These are phyloP conservation scores for Copromyces sp. DNA, from an alignment of 495 filamentous ascomycete genomes.

Conservation along the genomic window DNA sequence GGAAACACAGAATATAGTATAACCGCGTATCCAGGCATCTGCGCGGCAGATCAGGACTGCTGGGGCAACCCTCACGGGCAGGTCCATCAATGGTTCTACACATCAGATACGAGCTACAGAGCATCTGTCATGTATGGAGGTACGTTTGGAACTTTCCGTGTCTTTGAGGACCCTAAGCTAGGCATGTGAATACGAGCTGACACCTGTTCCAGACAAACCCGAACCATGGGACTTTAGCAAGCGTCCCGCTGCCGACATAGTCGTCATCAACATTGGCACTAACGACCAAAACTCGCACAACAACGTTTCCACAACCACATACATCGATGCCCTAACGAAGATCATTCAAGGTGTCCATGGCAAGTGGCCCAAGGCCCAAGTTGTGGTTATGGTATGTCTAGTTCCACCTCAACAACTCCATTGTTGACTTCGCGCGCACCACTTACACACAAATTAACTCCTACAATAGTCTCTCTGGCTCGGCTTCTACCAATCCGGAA, in stretches of 20 bases:
- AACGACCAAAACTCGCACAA: slow-evolving; percentile 55
- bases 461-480: slow-evolving; percentile 49
- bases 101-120: slow-evolving; percentile 48
- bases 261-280: slow-evolving; percentile 58
- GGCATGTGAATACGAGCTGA: neutral
- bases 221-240: slow-evolving; percentile 51
- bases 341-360: slow-evolving; percentile 51
- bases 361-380: slow-evolving; percentile 50
- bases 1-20: slow-evolving; percentile 56
- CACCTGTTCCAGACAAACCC: slow-evolving; percentile 29
- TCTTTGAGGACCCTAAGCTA: neutral
- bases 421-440: neutral
- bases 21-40: slow-evolving; percentile 54
- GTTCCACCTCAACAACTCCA: neutral
- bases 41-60: slow-evolving; percentile 47
- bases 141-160: slow-evolving; percentile 5
- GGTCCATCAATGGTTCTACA: slow-evolving; percentile 56
- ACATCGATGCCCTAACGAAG: slow-evolving; percentile 47
- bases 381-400: slow-evolving; percentile 49
- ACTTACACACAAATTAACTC: neutral
- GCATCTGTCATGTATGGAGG: slow-evolving; percentile 41
- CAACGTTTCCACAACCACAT: slow-evolving; percentile 43
- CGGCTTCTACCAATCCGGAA: slow-evolving; percentile 42
- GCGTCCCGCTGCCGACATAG: slow-evolving; percentile 52
- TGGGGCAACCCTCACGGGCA: slow-evolving; percentile 47